Evolutionary conservation across 2,329 filamentous ascomycete genomes (phyloP).

Genomic region (Curvularia sp.): DNA sequence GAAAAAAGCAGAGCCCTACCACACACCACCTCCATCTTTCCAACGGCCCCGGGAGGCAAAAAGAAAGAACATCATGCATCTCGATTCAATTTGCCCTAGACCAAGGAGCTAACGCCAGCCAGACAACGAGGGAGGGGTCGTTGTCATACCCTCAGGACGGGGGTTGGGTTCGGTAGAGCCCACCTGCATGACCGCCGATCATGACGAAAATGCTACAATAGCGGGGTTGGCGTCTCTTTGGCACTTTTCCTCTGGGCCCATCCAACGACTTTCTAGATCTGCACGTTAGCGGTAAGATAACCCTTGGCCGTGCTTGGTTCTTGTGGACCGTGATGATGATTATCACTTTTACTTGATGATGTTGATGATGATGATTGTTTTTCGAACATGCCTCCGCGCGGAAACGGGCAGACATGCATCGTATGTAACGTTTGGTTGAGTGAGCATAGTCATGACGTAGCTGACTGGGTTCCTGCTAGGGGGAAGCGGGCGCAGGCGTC

Average conservation of each 20-base stretch:
- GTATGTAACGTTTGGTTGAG: neutral
- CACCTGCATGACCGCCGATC: conserved; percentile 24
- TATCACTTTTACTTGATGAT: neutral
- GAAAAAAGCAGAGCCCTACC: conserved; percentile 1
- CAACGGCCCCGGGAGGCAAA: neutral
- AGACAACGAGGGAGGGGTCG: neutral
- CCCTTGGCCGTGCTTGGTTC: neutral
- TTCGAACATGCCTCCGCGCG: neutral
- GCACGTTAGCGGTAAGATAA: neutral
- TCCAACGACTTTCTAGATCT: neutral
- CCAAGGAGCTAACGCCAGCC: neutral
- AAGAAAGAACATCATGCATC: neutral
- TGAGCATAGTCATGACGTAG: neutral
- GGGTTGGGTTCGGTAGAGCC: conserved; percentile 3
- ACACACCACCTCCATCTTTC: neutral
- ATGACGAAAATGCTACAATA: conserved; percentile 23
- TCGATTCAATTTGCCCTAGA: neutral
- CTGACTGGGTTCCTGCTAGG: neutral
- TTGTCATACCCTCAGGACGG: neutral
- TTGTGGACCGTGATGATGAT: neutral
- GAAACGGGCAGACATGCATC: neutral
- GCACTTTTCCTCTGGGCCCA: neutral
- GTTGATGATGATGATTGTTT: neutral
- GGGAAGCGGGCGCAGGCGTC: neutral
- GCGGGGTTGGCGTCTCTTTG: neutral